A percentile compares a stretch with the other conserved stretches of the same genome.
These are phyloP conservation scores for Leccinum olivaceopallidum DNA, from an alignment of 768 basidiomycete genomes.

Conservation along the genomic window DNA sequence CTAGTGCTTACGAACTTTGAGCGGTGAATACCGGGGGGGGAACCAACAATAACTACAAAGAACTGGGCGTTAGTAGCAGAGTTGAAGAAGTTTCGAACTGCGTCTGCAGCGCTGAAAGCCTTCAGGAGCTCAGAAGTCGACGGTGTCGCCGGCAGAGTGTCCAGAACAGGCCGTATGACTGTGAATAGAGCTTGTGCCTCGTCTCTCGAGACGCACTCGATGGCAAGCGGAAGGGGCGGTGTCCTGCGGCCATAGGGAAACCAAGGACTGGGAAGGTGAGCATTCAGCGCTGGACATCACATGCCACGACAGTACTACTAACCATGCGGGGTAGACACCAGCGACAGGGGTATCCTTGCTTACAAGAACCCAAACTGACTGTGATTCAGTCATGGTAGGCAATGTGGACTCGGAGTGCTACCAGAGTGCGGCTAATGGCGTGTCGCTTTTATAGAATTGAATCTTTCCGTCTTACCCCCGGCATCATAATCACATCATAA, in stretches of 20 bases:
- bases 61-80: neutral
- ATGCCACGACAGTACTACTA: no score
- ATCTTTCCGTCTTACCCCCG: no score
- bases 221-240: neutral
- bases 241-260: neutral
- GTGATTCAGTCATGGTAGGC: no score
- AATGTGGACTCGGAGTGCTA: no score
- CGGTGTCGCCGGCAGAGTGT: neutral
- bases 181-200: neutral
- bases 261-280: neutral
- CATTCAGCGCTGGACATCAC: no score
- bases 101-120: neutral
- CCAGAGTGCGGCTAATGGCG: no score
- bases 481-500: no score
- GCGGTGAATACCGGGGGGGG: neutral
- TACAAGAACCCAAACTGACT: no score
- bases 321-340: no score
- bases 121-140: neutral
- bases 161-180: neutral
- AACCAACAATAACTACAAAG: neutral
- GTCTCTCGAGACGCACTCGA: neutral
- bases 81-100: neutral
- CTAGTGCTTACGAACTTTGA: neutral
- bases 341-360: no score
- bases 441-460: no score